phyloP scores from a whole-genome alignment of 2,329 filamentous ascomycete species.

The Trichoderma harzianum region DNA sequence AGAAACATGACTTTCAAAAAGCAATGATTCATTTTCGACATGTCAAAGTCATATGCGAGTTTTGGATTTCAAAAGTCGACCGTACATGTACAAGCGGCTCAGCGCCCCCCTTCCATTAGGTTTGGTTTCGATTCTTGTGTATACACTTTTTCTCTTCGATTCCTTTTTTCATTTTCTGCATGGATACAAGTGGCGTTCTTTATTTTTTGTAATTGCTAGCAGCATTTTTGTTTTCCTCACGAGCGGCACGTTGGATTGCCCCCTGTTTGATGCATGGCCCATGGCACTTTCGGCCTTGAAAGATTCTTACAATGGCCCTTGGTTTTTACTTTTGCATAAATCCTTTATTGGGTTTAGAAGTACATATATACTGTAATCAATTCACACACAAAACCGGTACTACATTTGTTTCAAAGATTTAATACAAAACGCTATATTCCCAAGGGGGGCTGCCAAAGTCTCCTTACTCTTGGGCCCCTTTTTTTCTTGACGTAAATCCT shows the following conservation, averaged over 20 bases:
- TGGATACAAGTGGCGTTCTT: not conserved
- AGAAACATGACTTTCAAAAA: not conserved
- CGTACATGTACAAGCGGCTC: constrained; percentile 6
- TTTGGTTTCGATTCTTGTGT: constrained; percentile 1
- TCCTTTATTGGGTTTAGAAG: not conserved
- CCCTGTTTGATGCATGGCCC: not conserved
- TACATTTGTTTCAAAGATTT: not conserved
- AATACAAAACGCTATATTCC: not conserved
- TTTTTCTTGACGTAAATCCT: not conserved
- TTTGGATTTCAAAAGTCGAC: not conserved
- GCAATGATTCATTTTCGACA: not conserved
- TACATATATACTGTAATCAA: not conserved
- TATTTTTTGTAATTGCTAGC: not conserved
- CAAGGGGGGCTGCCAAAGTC: not conserved
- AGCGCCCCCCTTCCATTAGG: not conserved
- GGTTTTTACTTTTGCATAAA: not conserved
- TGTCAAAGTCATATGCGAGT: not conserved
- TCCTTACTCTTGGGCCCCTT: not conserved
- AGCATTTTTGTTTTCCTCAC: not conserved
- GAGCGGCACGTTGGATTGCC: not conserved
- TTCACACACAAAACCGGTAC: not conserved
- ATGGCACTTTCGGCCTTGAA: not conserved
- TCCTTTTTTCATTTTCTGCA: not conserved
- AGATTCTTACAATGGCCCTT: not conserved
- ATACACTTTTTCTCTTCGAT: not conserved